Evolutionary conservation across 2,329 filamentous ascomycete genomes (phyloP), one percentile per base, ranked within the genome.

Genomic region (Fusarium piperis): DNA sequence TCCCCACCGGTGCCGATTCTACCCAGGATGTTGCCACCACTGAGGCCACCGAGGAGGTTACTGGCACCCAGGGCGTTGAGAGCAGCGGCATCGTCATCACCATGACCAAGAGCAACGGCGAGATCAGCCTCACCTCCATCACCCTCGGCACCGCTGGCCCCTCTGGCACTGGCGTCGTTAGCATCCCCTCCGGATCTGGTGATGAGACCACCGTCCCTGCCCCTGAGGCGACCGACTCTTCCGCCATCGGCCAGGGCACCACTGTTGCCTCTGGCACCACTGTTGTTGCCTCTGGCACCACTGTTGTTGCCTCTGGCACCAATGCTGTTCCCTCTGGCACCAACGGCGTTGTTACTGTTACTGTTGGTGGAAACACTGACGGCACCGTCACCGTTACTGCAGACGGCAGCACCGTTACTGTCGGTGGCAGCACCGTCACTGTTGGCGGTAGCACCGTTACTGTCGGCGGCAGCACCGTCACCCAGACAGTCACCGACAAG

Each of bases 101-200:
- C 39, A 57, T 76, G 64, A 72, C 74, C 48, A 69, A 73, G 62
- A 48, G 67, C n/a, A 61, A 67, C 6, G 69, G 67, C 5, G 73
- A 71, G 32, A 53, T 69, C 18, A 70, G 60, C 59, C 56, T 56
- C 23, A 68, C 64, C 46, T 59, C 65, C 10, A 33, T 72, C 8
- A 70, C 63, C 23, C 65, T 74, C 23, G 67, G 64, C 44, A 64
- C 65, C 41, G 70, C 59, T 30, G 51, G 62, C 20, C 64, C 70
- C 44, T 64, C 72, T 6, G 70, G 69, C 16, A 66, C 72, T 18
- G 72, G 60, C 23, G 28, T 44, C 39, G 55, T 69, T 18, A 71
- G 61, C 11, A 26, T 62, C 10, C 58, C 60, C 33, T 28, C 16
- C 56, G 53, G 53, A 23, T 10, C 52, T 3, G 52, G 20, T 9